phyloP scores from a whole-genome alignment of 805 yeast genomes.

The Ascoidea tarda region DNA sequence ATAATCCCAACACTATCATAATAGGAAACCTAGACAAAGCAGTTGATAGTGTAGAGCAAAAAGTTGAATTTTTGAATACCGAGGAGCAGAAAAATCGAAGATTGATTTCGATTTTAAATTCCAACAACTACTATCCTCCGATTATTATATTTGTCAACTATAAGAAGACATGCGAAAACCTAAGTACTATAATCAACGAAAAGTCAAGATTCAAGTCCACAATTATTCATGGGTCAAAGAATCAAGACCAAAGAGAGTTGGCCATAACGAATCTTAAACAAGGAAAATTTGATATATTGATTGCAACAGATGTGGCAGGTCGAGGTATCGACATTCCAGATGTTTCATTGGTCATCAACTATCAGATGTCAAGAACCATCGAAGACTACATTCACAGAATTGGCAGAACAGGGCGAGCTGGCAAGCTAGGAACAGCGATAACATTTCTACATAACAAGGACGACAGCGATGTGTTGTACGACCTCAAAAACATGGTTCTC shows the following conservation, averaged over 20 bases:
- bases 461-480: conserved; percentile 31
- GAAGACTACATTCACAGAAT: conserved; percentile 87
- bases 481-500: conserved; percentile 11
- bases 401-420: conserved; percentile 97
- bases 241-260: conserved; percentile 75
- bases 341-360: conserved; percentile 76
- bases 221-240: conserved; percentile 74
- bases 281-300: conserved; percentile 44
- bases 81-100: conserved; percentile 32
- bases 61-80: conserved; percentile 36
- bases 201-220: conserved; percentile 34
- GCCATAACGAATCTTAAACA: conserved; percentile 47
- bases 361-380: conserved; percentile 62
- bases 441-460: conserved; percentile 58
- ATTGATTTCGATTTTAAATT: conserved; percentile 24
- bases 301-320: conserved; percentile 94
- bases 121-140: conserved; percentile 29
- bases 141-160: conserved; percentile 74
- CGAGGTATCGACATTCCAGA: conserved; percentile 90
- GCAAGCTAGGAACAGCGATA: conserved; percentile 59
- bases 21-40: conserved; percentile 59
- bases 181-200: conserved; percentile 35
- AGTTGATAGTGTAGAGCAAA: conserved; percentile 56
- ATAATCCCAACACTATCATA: conserved; percentile 44
- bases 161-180: conserved; percentile 55